These are phyloP conservation scores for Ensete glaucum DNA, from an alignment of 176 grass and related monocot species.

Conservation along the genomic window DNA sequence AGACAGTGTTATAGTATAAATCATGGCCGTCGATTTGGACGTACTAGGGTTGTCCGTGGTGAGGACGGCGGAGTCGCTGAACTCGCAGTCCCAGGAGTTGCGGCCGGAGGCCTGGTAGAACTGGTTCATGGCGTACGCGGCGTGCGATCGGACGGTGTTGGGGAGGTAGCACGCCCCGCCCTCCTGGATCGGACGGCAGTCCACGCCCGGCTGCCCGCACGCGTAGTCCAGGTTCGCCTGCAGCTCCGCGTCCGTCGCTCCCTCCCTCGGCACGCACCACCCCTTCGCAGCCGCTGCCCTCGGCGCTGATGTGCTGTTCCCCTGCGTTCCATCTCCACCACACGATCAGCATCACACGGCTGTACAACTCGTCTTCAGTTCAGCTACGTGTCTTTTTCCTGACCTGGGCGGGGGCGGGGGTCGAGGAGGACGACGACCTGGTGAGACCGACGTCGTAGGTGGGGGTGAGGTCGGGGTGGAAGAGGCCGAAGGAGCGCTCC, in stretches of 20 bases:
- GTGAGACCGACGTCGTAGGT: constrained; percentile 66
- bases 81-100: constrained; percentile 75
- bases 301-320: not conserved
- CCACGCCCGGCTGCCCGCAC: constrained; percentile 57
- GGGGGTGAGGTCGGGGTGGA: constrained; percentile 54
- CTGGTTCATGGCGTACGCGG: constrained; percentile 96
- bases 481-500: constrained; percentile 83
- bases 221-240: constrained; percentile 79
- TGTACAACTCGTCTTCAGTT: too few relatives aligned
- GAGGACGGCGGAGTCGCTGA: constrained; percentile 55
- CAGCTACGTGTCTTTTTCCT: not conserved
- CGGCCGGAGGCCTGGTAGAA: constrained; percentile 57
- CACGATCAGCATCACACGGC: too few relatives aligned
- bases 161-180: constrained; percentile 74
- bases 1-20: not conserved
- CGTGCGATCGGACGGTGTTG: constrained; percentile 79
- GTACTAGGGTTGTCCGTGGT: constrained; percentile 74
- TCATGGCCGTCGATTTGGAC: constrained; percentile 3
- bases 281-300: constrained; percentile 1
- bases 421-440: not conserved
- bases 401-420: not conserved
- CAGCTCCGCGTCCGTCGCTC: constrained; percentile 51
- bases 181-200: constrained; percentile 73
- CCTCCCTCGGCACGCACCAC: constrained; percentile 77
- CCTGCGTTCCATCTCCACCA: not conserved